Percentiles rank a stretch among this genome's conserved stretches.
phyloP scores from a whole-genome alignment of 176 grass and related monocot genomes.

The Carex littledalei region DNA sequence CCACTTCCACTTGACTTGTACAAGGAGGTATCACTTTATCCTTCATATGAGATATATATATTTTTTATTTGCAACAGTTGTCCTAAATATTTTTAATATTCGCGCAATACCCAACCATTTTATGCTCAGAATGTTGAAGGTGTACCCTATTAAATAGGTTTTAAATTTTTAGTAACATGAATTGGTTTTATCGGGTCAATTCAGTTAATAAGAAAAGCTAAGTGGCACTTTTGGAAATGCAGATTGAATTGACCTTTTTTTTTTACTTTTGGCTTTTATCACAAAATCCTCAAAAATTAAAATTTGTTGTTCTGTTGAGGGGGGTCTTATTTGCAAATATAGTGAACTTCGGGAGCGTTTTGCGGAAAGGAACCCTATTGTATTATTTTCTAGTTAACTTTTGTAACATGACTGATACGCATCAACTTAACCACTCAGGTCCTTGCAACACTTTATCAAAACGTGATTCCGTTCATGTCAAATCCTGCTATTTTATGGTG shows the following conservation, averaged over 20 bases:
- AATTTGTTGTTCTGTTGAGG: background rate
- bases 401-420: background rate
- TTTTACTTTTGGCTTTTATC: background rate
- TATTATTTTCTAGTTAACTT: background rate
- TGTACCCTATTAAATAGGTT: background rate
- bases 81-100: background rate
- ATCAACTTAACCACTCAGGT: conserved; percentile 43
- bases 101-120: background rate
- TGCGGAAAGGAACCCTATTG: background rate
- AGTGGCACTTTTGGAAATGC: background rate
- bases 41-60: background rate
- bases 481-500: conserved; percentile 92
- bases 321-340: background rate
- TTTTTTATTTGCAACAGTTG: background rate
- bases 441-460: conserved; percentile 82
- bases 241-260: background rate
- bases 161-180: background rate
- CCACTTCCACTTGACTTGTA: conserved; percentile 90
- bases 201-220: background rate
- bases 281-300: background rate
- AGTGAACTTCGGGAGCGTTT: background rate
- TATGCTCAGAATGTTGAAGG: background rate
- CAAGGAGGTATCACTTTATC: conserved; percentile 63
- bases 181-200: background rate
- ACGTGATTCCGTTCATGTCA: conserved; percentile 79